phyloP scores from a whole-genome alignment of 768 basidiomycete species.

The Leucosporidium yakuticum region DNA sequence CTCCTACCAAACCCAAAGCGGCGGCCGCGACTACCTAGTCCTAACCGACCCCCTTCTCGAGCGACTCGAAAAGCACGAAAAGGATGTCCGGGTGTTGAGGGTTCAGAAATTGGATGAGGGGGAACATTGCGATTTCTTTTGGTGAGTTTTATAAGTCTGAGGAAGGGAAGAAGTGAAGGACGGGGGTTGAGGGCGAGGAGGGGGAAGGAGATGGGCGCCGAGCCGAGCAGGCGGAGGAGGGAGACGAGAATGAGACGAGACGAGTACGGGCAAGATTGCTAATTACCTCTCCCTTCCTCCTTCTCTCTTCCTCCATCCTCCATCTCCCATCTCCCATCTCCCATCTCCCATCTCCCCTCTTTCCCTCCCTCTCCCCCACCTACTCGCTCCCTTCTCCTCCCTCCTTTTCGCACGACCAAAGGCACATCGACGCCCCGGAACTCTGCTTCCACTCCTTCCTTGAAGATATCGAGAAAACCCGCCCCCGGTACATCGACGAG shows the following conservation, averaged over 20 bases:
- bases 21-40: constrained; percentile 49
- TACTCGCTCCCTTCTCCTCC: constrained; percentile 1
- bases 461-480: constrained; percentile 47
- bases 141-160: constrained; percentile 9
- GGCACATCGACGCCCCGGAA: constrained; percentile 51
- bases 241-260: not conserved
- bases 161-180: not conserved
- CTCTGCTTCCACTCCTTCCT: constrained; percentile 40
- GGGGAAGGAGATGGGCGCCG: not conserved
- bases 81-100: constrained; percentile 47
- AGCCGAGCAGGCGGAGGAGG: too few species aligned
- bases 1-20: constrained; percentile 34
- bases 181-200: not conserved
- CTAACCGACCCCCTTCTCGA: constrained; percentile 49
- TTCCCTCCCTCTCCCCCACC: not conserved
- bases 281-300: too few species aligned
- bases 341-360: too few species aligned
- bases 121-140: constrained; percentile 46
- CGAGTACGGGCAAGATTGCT: not conserved
- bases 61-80: constrained; percentile 47
- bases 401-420: constrained; percentile 23
- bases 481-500: constrained; percentile 39
- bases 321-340: too few species aligned
- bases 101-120: constrained; percentile 47
- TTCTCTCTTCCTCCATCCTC: too few species aligned